phyloP scores from a whole-genome alignment of 78 protist genomes.

The Cavenderia fasciculata region DNA sequence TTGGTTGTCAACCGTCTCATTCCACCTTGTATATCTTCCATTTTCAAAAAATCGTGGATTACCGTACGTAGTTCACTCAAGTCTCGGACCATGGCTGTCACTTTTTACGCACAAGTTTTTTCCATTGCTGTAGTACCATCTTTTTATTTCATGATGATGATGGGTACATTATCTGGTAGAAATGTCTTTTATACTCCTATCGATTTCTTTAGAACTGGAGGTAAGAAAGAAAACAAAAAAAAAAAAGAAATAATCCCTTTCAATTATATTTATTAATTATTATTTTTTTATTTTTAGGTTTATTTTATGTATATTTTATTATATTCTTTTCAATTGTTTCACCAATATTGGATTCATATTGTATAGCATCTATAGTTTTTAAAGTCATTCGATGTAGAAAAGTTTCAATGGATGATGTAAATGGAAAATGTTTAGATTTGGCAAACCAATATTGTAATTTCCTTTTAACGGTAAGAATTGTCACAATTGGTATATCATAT shows the following conservation, averaged over 20 bases:
- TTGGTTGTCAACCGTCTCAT: constrained; percentile 28
- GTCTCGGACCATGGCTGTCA: neutral
- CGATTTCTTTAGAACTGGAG: constrained; percentile 53
- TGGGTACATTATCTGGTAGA: neutral
- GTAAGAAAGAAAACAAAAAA: neutral
- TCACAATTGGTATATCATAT: too few species aligned
- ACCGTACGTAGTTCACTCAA: constrained; percentile 31
- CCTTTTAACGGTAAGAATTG: constrained; percentile 38
- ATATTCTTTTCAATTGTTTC: constrained; percentile 25
- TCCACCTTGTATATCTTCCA: constrained; percentile 3
- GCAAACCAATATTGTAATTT: constrained; percentile 32
- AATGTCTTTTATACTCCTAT: constrained; percentile 23
- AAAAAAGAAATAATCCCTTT: neutral
- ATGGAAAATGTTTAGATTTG: constrained; percentile 10
- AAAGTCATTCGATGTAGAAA: neutral
- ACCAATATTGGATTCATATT: constrained; percentile 28
- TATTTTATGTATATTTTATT: constrained; percentile 21
- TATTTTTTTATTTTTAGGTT: neutral
- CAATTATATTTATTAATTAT: neutral
- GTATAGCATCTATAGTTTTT: neutral
- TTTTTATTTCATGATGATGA: constrained; percentile 3
- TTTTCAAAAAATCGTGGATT: constrained; percentile 9
- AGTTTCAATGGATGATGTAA: neutral
- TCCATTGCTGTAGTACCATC: constrained; percentile 27
- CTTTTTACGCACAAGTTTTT: constrained; percentile 21